A percentile compares a stretch with the other conserved stretches of the same genome.
phyloP scores from a whole-genome alignment of 2,329 filamentous ascomycete genomes.

The Didymella pomorum region DNA sequence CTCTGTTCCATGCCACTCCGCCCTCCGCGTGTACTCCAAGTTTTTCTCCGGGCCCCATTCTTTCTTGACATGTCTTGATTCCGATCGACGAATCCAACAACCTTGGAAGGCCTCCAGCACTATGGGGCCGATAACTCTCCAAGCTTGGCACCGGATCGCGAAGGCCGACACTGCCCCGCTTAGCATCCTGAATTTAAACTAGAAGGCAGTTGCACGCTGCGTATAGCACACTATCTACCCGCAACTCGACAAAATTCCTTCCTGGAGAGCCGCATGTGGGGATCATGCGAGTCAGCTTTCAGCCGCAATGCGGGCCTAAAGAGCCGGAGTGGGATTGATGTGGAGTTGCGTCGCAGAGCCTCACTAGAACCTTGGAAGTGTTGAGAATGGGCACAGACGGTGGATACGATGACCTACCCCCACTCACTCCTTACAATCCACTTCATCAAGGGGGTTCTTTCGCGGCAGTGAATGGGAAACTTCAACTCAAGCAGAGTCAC shows the following conservation, averaged over 20 bases:
- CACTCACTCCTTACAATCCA: constrained; percentile 12
- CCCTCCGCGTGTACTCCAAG: constrained; percentile 19
- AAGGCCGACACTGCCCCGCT: constrained; percentile 9
- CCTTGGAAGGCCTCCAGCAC: constrained; percentile 7
- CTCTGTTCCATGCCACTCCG: constrained; percentile 14
- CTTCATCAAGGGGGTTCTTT: background rate
- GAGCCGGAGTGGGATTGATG: constrained; percentile 19
- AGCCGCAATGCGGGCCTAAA: constrained; percentile 25
- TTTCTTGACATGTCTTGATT: constrained; percentile 13
- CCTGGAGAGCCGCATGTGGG: constrained; percentile 12
- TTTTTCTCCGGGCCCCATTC: constrained; percentile 15
- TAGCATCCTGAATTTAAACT: constrained; percentile 4
- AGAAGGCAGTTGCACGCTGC: background rate
- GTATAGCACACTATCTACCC: constrained; percentile 1
- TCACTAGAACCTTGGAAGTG: constrained; percentile 22
- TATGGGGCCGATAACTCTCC: constrained; percentile 8
- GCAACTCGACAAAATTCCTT: constrained; percentile 3
- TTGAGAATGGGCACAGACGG: constrained; percentile 22
- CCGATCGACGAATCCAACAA: constrained; percentile 12
- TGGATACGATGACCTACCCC: constrained; percentile 6
- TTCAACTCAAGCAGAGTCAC: constrained; percentile 9
- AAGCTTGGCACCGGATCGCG: constrained; percentile 15
- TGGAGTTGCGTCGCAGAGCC: constrained; percentile 25
- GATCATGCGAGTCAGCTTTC: constrained; percentile 17
- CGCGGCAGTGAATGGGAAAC: constrained; percentile 6